These are phyloP conservation scores for Tirmania nivea DNA, from an alignment of 495 filamentous ascomycete genomes.

Conservation along the genomic window DNA sequence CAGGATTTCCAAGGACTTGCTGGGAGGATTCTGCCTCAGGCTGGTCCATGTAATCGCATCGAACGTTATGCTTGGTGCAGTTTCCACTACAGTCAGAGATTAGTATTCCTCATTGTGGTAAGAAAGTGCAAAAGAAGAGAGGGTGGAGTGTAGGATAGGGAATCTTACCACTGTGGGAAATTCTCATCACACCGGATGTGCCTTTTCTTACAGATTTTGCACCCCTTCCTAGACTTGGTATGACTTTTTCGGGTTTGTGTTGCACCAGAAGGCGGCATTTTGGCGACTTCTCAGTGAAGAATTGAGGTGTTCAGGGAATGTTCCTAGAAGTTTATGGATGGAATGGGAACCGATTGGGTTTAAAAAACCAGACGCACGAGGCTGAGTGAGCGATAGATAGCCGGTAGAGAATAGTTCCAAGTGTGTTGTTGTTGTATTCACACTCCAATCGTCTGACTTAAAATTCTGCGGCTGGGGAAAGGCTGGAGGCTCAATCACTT, in stretches of 20 bases:
- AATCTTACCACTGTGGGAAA: slow-evolving; percentile 78
- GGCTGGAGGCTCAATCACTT: too few species aligned
- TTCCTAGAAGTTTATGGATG: too few species aligned
- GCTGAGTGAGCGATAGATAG: too few species aligned
- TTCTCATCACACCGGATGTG: slow-evolving; percentile 97
- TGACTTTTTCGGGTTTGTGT: slow-evolving; percentile 23
- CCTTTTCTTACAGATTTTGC: slow-evolving; percentile 88
- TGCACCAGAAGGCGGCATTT: too few species aligned
- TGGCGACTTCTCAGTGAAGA: too few species aligned
- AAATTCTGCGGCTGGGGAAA: too few species aligned
- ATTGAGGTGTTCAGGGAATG: too few species aligned
- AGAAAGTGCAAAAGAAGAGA: neutral
- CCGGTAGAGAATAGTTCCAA: too few species aligned
- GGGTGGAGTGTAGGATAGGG: slow-evolving; percentile 1
- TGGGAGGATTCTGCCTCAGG: slow-evolving; percentile 40
- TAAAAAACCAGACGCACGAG: too few species aligned
- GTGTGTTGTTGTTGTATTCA: too few species aligned
- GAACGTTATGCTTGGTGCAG: slow-evolving; percentile 95
- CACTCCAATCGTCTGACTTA: too few species aligned
- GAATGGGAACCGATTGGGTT: too few species aligned
- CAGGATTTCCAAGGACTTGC: slow-evolving; percentile 52
- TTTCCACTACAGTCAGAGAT: slow-evolving; percentile 48
- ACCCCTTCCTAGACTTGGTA: slow-evolving; percentile 94
- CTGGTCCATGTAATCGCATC: slow-evolving; percentile 87
- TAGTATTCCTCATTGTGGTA: neutral